phyloP scores from a whole-genome alignment of 2,329 filamentous ascomycete genomes.

The Fusarium illudens region DNA sequence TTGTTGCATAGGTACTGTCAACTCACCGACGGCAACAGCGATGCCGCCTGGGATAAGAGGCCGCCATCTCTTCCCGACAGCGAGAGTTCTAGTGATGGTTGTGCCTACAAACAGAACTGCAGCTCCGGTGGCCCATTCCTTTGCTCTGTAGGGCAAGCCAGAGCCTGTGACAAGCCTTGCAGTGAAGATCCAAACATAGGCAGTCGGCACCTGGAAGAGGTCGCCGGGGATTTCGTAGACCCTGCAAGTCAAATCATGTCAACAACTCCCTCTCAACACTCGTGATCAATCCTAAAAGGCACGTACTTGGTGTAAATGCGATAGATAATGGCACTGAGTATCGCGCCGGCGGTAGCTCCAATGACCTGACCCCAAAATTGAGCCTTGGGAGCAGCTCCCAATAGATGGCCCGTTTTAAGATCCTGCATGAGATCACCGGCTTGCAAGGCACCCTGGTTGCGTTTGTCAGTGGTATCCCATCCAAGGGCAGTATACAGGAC shows the following conservation, averaged over 20 bases:
- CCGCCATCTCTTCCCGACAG: slow-evolving; percentile 69
- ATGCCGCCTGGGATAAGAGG: slow-evolving; percentile 88
- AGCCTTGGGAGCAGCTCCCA: slow-evolving; percentile 90
- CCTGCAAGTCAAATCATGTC: slow-evolving; percentile 46
- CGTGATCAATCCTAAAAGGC: neutral
- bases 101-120: slow-evolving; percentile 76
- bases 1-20: neutral
- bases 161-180: slow-evolving; percentile 91
- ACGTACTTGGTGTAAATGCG: slow-evolving; percentile 77
- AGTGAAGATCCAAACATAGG: slow-evolving; percentile 97
- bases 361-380: slow-evolving; percentile 98
- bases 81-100: slow-evolving; percentile 74
- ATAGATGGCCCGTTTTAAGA: slow-evolving; percentile 91
- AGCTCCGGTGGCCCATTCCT: slow-evolving; percentile 79
- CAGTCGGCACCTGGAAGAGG: slow-evolving; percentile 92
- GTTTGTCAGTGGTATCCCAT: too few species aligned
- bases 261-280: neutral
- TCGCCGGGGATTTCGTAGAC: slow-evolving; percentile 91
- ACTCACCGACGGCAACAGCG: slow-evolving; percentile 85
- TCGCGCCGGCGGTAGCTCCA: slow-evolving; percentile 83
- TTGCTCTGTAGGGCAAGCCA: slow-evolving; percentile 84
- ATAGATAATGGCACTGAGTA: slow-evolving; percentile 88
- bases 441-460: slow-evolving; percentile 75
- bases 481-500: too few species aligned
- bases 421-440: slow-evolving; percentile 98